A percentile compares a stretch with the other conserved stretches of the same genome.
These are phyloP conservation scores for Mollisia scopiformis DNA, from an alignment of 2,329 filamentous ascomycete species.

Conservation along the genomic window DNA sequence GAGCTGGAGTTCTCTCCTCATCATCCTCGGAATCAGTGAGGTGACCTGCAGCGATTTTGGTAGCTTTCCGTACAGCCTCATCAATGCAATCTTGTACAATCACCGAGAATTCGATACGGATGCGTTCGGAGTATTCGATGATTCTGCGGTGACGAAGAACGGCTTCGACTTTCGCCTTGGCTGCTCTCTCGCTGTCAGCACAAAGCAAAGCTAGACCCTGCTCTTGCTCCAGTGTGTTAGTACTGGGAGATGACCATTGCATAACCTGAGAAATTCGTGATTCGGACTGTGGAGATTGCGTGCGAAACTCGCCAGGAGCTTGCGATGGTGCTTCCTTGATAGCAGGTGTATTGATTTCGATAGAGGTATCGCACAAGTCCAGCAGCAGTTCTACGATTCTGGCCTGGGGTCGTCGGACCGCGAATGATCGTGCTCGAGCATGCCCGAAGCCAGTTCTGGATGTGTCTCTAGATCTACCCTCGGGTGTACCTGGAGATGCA, in stretches of 20 bases:
- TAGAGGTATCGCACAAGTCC: slow-evolving; percentile 91
- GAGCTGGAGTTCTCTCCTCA: slow-evolving; percentile 44
- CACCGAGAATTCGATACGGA: slow-evolving; percentile 89
- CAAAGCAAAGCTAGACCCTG: slow-evolving; percentile 87
- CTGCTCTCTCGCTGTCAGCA: slow-evolving; percentile 83
- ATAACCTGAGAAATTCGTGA: slow-evolving; percentile 91
- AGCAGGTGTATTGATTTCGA: slow-evolving; percentile 92
- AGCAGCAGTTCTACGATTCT: slow-evolving; percentile 94
- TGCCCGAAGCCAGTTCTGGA: slow-evolving; percentile 75
- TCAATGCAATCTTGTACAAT: slow-evolving; percentile 96
- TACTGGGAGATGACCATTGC: slow-evolving; percentile 95
- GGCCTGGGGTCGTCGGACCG: slow-evolving; percentile 83
- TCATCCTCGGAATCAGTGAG: slow-evolving; percentile 70
- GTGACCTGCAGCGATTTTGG: slow-evolving; percentile 82
- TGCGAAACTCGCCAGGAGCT: slow-evolving; percentile 77
- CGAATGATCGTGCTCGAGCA: slow-evolving; percentile 82
- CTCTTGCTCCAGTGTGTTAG: slow-evolving; percentile 89
- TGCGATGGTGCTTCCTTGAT: slow-evolving; percentile 81
- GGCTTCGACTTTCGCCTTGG: slow-evolving; percentile 88
- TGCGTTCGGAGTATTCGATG: slow-evolving; percentile 93
- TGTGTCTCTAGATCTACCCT: slow-evolving; percentile 71
- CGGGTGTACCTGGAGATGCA: slow-evolving; percentile 71
- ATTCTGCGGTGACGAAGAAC: slow-evolving; percentile 90
- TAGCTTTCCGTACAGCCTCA: slow-evolving; percentile 86
- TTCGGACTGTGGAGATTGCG: slow-evolving; percentile 94